Conservation (phyloP, 2,329 filamentous ascomycete species). For the Xylaria sp. region DNA sequence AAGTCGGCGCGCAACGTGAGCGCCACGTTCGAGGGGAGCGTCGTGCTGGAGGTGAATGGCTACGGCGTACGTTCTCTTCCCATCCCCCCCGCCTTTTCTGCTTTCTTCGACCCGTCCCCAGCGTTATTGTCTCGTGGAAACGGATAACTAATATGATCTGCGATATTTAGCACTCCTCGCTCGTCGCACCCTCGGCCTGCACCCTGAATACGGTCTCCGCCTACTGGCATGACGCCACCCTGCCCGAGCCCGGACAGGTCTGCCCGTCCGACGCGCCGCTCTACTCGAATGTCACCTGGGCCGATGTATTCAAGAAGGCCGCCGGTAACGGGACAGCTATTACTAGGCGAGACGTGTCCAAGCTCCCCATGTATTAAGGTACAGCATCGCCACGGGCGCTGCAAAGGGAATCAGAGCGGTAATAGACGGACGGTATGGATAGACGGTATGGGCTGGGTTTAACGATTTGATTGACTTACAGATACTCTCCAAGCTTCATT, state of each 20-base stretch:
- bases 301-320: conserved; percentile 10
- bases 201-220: conserved; percentile 29
- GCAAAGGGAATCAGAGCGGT: no score
- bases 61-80: conserved; percentile 33
- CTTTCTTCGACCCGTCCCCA: no score
- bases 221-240: conserved; percentile 40
- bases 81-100: not conserved
- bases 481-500: no score
- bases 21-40: conserved; percentile 41
- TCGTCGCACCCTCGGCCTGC: conserved; percentile 38
- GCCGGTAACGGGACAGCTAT: conserved; percentile 14
- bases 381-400: no score
- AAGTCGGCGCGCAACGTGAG: conserved; percentile 42
- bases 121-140: no score
- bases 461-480: no score
- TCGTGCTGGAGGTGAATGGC: conserved; percentile 41
- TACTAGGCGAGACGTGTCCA: conserved; percentile 5
- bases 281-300: conserved; percentile 18
- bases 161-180: conserved; percentile 25
- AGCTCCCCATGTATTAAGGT: no score
- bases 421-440: no score
- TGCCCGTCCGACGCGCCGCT: conserved; percentile 31
- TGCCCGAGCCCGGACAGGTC: conserved; percentile 38
- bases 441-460: no score
- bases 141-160: no score